A percentile compares a stretch with the other conserved stretches of the same genome.
Evolutionary conservation across 2,329 filamentous ascomycete species (phyloP).

Genomic region (Verticillium isaacii): DNA sequence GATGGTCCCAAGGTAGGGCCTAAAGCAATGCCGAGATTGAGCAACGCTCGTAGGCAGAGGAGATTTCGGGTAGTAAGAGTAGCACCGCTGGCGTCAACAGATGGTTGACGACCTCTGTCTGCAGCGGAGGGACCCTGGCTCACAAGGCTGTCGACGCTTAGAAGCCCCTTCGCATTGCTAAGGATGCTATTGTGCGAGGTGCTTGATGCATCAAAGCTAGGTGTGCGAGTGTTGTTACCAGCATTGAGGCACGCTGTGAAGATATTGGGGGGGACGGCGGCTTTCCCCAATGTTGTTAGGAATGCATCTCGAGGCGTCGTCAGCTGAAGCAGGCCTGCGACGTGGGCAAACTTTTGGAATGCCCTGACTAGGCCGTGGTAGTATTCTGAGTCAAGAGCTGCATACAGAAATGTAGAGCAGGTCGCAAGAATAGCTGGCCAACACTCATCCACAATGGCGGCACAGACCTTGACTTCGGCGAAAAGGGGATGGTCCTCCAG

Average conservation of each 20-base stretch:
- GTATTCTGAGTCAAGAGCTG: slow-evolving; percentile 86
- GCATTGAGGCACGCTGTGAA: slow-evolving; percentile 55
- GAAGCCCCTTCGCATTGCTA: slow-evolving; percentile 64
- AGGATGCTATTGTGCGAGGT: slow-evolving; percentile 48
- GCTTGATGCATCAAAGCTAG: slow-evolving; percentile 38
- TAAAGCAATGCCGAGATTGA: slow-evolving; percentile 94
- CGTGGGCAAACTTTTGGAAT: slow-evolving; percentile 93
- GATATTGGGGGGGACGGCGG: slow-evolving; percentile 80
- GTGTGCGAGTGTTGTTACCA: slow-evolving; percentile 38
- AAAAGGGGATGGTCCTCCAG: slow-evolving; percentile 69
- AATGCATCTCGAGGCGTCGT: slow-evolving; percentile 89
- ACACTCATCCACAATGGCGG: slow-evolving; percentile 80
- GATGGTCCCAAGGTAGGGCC: slow-evolving; percentile 80
- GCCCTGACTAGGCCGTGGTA: slow-evolving; percentile 89
- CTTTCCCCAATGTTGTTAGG: slow-evolving; percentile 87
- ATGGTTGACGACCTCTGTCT: slow-evolving; percentile 57
- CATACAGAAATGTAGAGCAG: slow-evolving; percentile 92
- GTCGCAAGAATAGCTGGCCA: slow-evolving; percentile 95
- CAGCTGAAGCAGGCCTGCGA: slow-evolving; percentile 81
- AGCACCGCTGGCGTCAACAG: slow-evolving; percentile 46
- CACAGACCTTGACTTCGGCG: slow-evolving; percentile 69
- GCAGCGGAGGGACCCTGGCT: slow-evolving; percentile 49
- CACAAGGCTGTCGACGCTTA: slow-evolving; percentile 69
- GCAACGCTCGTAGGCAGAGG: slow-evolving; percentile 78
- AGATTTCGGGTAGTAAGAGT: slow-evolving; percentile 84